Conservation (phyloP, 495 filamentous ascomycete species). For the Thozetella sp. region DNA sequence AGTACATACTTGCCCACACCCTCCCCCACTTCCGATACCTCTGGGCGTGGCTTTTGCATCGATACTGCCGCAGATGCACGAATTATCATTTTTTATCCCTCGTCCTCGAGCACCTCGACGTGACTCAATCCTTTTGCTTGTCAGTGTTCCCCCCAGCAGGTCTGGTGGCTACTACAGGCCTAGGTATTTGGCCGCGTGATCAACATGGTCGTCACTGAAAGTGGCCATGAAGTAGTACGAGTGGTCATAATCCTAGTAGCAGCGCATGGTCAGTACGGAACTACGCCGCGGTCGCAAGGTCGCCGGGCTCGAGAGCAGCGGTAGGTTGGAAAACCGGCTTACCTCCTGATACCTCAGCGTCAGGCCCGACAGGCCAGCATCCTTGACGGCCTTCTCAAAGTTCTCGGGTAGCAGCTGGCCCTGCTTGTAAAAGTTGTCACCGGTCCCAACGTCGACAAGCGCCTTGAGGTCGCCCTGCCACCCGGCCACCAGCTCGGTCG, state of each 20-base stretch:
- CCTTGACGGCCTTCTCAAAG: conserved; percentile 76
- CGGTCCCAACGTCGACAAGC: conserved; percentile 88
- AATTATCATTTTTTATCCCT: too few species aligned
- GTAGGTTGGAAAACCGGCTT: conserved; percentile 12
- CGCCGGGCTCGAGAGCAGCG: not conserved
- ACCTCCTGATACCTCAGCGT: conserved; percentile 80
- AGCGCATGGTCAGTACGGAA: conserved; percentile 4
- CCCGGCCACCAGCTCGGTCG: conserved; percentile 82
- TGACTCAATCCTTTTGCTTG: too few species aligned
- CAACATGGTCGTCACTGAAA: conserved; percentile 88
- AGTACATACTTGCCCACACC: too few species aligned
- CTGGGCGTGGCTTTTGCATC: too few species aligned
- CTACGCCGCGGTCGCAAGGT: not conserved
- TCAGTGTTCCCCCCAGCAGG: not conserved
- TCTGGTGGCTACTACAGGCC: conserved; percentile 12
- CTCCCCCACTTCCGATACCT: too few species aligned
- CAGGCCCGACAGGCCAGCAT: conserved; percentile 65
- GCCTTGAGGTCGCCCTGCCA: conserved; percentile 73
- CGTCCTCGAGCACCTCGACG: too few species aligned
- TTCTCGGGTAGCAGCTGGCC: conserved; percentile 93
- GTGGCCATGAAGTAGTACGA: conserved; percentile 92
- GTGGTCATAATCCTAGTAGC: conserved; percentile 80
- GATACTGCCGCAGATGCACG: too few species aligned
- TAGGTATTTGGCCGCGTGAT: conserved; percentile 86
- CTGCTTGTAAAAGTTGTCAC: conserved; percentile 94